A percentile compares a stretch with the other conserved stretches of the same genome.
phyloP scores from a whole-genome alignment of 169 alveolate genomes.

The Amoebophrya sp. region DNA sequence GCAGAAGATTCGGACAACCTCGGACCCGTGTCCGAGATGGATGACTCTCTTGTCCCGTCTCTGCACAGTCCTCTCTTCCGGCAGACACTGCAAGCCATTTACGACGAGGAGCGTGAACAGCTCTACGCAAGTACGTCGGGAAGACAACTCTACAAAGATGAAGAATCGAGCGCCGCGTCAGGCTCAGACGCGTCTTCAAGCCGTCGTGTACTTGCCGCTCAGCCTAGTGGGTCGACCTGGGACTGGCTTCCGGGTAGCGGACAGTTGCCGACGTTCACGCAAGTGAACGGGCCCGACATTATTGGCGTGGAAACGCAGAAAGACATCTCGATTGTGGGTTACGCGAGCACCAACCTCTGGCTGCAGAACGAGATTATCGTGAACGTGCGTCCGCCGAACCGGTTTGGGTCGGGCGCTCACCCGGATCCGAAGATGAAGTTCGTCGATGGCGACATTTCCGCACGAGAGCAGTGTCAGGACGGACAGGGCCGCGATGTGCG shows the following conservation, averaged over 20 bases:
- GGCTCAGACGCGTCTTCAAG: not conserved
- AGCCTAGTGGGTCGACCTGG: not conserved
- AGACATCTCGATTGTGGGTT: not conserved
- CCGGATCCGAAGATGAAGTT: not conserved
- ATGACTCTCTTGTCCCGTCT: no score
- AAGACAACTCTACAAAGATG: not conserved
- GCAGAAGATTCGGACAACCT: no score
- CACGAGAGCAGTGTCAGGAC: conserved; percentile 21
- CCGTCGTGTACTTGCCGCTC: not conserved
- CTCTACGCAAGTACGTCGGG: not conserved
- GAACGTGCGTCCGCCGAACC: not conserved
- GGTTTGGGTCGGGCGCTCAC: conserved; percentile 11
- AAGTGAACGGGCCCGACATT: not conserved
- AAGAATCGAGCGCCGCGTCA: not conserved
- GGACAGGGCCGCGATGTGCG: conserved; percentile 12
- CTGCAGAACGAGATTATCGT: conserved; percentile 14
- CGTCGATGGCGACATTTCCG: not conserved
- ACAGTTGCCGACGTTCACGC: not conserved
- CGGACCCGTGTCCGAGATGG: no score
- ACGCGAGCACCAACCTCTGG: not conserved
- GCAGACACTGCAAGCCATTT: not conserved
- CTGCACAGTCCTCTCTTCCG: no score
- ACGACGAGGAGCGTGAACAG: not conserved
- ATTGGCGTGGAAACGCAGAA: not conserved
- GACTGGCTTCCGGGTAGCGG: not conserved